Evolutionary conservation across 2,329 filamentous ascomycete species (phyloP).

Genomic region (Botrytis byssoidea): DNA sequence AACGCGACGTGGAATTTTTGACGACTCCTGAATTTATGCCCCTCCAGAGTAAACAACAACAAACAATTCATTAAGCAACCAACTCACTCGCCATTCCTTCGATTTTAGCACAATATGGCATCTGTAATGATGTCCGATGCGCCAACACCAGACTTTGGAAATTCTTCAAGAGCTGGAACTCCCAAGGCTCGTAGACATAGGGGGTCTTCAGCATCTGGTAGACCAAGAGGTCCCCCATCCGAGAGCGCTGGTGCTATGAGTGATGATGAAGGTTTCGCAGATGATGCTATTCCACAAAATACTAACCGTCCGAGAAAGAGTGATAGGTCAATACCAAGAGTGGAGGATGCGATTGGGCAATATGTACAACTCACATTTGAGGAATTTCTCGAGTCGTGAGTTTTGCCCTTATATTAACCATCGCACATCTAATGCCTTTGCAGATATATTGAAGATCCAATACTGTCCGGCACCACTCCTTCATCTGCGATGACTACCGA

Average conservation of each 20-base stretch:
- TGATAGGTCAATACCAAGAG: slow-evolving; percentile 60
- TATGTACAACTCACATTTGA: slow-evolving; percentile 76
- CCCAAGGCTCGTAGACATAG: slow-evolving; percentile 31
- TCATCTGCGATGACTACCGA: slow-evolving; percentile 73
- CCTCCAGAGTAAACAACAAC: slow-evolving; percentile 28
- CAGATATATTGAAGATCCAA: slow-evolving; percentile 66
- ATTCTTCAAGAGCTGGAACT: slow-evolving; percentile 33
- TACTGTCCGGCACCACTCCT: slow-evolving; percentile 59
- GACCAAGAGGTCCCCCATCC: slow-evolving; percentile 52
- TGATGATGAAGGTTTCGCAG: slow-evolving; percentile 63
- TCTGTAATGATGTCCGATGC: slow-evolving; percentile 39
- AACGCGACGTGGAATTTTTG: slow-evolving; percentile 24
- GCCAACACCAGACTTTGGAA: slow-evolving; percentile 32
- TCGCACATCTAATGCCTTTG: slow-evolving; percentile 24
- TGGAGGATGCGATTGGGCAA: slow-evolving; percentile 74
- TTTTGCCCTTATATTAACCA: slow-evolving; percentile 34
- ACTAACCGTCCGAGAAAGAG: slow-evolving; percentile 45
- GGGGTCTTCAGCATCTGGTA: slow-evolving; percentile 34
- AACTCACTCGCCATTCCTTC: slow-evolving; percentile 21
- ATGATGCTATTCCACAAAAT: slow-evolving; percentile 60
- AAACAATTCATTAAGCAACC: slow-evolving; percentile 24
- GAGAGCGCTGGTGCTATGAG: slow-evolving; percentile 60
- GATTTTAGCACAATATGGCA: slow-evolving; percentile 31
- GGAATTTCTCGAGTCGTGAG: slow-evolving; percentile 73
- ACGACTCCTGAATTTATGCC: slow-evolving; percentile 27